Base-by-base conservation (phyloP, 768 basidiomycete species). In the Tylopilus sp. region DNA sequence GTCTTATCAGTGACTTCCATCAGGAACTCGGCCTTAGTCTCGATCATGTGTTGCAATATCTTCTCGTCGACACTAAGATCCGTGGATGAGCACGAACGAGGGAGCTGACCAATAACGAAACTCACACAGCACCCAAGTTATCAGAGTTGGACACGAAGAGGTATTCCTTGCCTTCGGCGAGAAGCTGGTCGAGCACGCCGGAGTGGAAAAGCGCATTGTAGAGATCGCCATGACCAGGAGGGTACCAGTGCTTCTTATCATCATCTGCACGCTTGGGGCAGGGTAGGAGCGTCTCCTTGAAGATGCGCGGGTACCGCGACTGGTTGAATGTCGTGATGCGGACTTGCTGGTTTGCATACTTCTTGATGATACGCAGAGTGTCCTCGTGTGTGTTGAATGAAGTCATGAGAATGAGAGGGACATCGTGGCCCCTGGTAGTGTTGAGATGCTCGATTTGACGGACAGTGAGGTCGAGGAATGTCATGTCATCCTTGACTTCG, bases 1-100 rank as follows among this genome's bases (percentile, higher is more conserved):
- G 87, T 88, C 77, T 88, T 88, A 78, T 88, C 87, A 11, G 87
- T 88, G 55, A 88, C 83, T 64, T 87, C 84, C 84, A 85, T 85
- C 60, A 86, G 64, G 73, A 85, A 86, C 68, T 87, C 85, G 47
- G 83, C 77, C 53, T 82, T 74, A 28, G 70, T 72, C 59, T 84
- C 78, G 42, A 84, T 78, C 81, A 88, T 86, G 73, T 84, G 82
- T 55, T 77, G 74, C 53, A 84, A 64, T 65, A 88, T 87, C 59
- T 76, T 79, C 58, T 85, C 75, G 65, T 87, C 86, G 61, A 87
- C 86, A 53, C 84, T 78, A 43, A n/a, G 42, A 26, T 41, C 3
- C 24, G 29, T 14, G 19, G 45, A 30, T 63, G 41, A 59, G 53
- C n/a, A 38, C 10, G 16, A 29, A 38, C 7, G 19, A 42, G 25